phyloP scores from a whole-genome alignment of 1,284 basidiomycete species.

The Ustilago vetiveriae region DNA sequence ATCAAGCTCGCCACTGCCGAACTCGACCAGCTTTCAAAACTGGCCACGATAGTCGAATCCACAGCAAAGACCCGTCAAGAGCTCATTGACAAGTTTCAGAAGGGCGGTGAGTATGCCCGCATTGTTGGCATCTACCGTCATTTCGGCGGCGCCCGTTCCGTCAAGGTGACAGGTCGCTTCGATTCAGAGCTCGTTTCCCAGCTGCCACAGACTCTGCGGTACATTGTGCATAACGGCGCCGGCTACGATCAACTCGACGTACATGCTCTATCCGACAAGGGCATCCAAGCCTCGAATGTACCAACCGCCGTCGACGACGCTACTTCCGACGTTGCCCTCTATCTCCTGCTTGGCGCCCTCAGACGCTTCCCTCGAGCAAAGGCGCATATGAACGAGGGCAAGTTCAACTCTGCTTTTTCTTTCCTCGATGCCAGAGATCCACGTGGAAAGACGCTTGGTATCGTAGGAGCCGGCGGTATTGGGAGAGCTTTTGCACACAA shows the following conservation, averaged over 20 bases:
- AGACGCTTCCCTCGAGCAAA: conserved; percentile 54
- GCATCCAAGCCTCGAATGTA: conserved; percentile 59
- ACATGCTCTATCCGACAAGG: conserved; percentile 30
- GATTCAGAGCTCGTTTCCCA: conserved; percentile 51
- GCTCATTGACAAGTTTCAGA: conserved; percentile 38
- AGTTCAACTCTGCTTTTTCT: conserved; percentile 54
- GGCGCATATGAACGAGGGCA: conserved; percentile 37
- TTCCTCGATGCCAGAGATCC: conserved; percentile 53
- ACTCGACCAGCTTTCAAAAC: conserved; percentile 33
- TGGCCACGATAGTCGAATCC: conserved; percentile 42
- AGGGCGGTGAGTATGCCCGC: conserved; percentile 72
- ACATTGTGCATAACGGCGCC: conserved; percentile 62
- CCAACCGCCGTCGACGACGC: conserved; percentile 60
- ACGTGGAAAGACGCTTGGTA: conserved; percentile 54
- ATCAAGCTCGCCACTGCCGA: conserved; percentile 50
- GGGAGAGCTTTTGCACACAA: conserved; percentile 58
- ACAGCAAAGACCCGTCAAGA: conserved; percentile 37
- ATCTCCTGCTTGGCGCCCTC: conserved; percentile 57
- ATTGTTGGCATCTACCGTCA: conserved; percentile 82
- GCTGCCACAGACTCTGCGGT: conserved; percentile 48
- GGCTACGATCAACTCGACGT: conserved; percentile 64
- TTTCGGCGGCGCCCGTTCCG: conserved; percentile 69
- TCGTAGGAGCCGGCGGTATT: conserved; percentile 62
- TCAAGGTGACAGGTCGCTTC: conserved; percentile 55
- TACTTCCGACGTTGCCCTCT: conserved; percentile 60